Conservation (phyloP, 306 rosid genomes). For the Trichosanthes cucumerina region DNA sequence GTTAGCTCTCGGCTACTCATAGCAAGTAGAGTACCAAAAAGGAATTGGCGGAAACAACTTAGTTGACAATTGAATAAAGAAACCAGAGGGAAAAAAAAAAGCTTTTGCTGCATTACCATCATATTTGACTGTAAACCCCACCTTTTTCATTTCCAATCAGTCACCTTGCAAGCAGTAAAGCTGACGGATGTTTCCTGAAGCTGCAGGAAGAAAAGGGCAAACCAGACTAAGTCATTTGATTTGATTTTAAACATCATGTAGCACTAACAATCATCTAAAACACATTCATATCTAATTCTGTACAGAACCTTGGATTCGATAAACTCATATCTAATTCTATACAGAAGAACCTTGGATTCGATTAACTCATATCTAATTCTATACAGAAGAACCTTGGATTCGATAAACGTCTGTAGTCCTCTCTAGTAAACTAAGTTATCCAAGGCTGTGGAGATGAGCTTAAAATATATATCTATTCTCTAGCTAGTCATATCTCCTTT, state of each 20-base stretch:
- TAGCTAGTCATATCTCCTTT: background rate
- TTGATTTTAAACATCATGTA: background rate
- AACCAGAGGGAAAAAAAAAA: constrained; percentile 27
- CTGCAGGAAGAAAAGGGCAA: constrained; percentile 30
- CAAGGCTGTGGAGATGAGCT: background rate
- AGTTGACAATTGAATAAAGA: constrained; percentile 31
- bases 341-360: background rate
- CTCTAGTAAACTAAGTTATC: background rate
- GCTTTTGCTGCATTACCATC: constrained; percentile 31
- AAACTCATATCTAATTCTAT: no score
- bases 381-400: background rate
- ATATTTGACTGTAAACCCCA: background rate
- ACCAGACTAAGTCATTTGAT: background rate
- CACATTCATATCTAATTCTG: background rate
- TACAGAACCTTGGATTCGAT: no score
- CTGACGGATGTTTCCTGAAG: constrained; percentile 96
- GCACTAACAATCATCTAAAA: background rate
- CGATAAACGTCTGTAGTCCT: background rate
- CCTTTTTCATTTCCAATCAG: constrained; percentile 24
- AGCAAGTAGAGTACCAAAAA: constrained; percentile 14
- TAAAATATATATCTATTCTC: background rate
- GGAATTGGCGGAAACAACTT: constrained; percentile 34
- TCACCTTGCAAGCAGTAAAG: constrained; percentile 96
- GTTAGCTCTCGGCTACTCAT: constrained; percentile 4
- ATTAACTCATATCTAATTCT: no score